A percentile compares a stretch with the other conserved stretches of the same genome.
Conservation (phyloP, 1,139 yeast species). For the Suhomyces terraborum region DNA sequence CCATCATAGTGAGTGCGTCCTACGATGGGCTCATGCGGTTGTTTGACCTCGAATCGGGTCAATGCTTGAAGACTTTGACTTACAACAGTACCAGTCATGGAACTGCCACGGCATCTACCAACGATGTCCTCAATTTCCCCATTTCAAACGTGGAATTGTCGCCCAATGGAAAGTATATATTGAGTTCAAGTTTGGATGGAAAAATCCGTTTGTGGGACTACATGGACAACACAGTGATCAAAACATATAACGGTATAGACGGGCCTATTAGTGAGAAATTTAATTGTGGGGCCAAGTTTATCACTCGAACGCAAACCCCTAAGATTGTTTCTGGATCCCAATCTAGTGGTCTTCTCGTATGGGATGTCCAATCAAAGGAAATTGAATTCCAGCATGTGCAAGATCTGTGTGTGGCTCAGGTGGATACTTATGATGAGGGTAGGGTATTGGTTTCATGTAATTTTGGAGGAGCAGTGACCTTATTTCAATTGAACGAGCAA, state of each 20-base stretch:
- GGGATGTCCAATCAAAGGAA: slow-evolving; percentile 76
- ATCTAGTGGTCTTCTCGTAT: slow-evolving; percentile 56
- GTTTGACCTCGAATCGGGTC: slow-evolving; percentile 88
- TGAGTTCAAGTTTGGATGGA: slow-evolving; percentile 84
- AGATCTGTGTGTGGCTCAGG: slow-evolving; percentile 47
- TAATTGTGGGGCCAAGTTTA: slow-evolving; percentile 53
- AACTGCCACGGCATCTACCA: slow-evolving; percentile 60
- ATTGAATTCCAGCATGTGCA: slow-evolving; percentile 41
- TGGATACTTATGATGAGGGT: slow-evolving; percentile 45
- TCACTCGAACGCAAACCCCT: slow-evolving; percentile 35
- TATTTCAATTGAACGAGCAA: slow-evolving; percentile 26
- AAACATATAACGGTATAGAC: slow-evolving; percentile 57
- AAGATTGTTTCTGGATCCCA: slow-evolving; percentile 70
- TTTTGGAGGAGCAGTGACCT: slow-evolving; percentile 27
- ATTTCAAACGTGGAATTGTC: slow-evolving; percentile 72
- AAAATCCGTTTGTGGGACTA: slow-evolving; percentile 79
- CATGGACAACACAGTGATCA: slow-evolving; percentile 72
- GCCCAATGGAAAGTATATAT: slow-evolving; percentile 78
- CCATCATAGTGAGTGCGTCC: slow-evolving; percentile 83
- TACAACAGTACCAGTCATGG: slow-evolving; percentile 62
- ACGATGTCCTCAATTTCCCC: slow-evolving; percentile 57
- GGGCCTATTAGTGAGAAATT: slow-evolving; percentile 46
- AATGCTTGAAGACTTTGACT: slow-evolving; percentile 85
- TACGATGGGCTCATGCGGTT: slow-evolving; percentile 88
- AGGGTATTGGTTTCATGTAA: slow-evolving; percentile 42